Evolutionary conservation across 176 grass and related monocot genomes (phyloP).

Genomic region (Tillandsia fasciculata): DNA sequence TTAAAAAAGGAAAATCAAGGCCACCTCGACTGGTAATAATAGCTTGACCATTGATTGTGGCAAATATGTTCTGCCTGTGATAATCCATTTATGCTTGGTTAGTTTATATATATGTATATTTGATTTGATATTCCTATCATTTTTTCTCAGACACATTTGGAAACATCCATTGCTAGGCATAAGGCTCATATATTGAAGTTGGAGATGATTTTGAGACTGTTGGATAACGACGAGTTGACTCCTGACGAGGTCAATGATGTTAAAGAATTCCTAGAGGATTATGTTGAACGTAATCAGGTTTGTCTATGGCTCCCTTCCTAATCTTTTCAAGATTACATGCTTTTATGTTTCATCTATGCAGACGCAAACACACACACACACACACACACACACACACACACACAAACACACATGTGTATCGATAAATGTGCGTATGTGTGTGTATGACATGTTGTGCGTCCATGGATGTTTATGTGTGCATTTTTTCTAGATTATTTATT

Average conservation of each 20-base stretch:
- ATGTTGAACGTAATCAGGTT: conserved; percentile 97
- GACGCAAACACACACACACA: too few species aligned
- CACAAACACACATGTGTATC: too few species aligned
- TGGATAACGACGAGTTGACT: conserved; percentile 98
- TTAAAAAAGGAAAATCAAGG: conserved; percentile 90
- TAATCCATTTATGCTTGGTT: conserved; percentile 1
- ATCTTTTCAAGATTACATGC: too few species aligned
- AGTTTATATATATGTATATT: conserved; percentile 6
- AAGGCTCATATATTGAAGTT: conserved; percentile 97
- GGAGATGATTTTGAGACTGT: conserved; percentile 92
- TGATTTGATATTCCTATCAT: conserved; percentile 14
- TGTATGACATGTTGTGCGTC: too few species aligned
- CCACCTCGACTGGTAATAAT: conserved; percentile 75
- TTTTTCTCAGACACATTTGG: conserved; percentile 78
- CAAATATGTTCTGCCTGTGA: conserved; percentile 11
- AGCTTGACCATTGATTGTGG: conserved; percentile 10
- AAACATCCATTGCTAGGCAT: conserved; percentile 82
- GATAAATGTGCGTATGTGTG: too few species aligned
- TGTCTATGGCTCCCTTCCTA: too few species aligned
- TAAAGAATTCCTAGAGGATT: conserved; percentile 96
- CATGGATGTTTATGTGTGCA: too few species aligned
- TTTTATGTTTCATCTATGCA: too few species aligned
- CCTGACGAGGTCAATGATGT: conserved; percentile 98
- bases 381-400: too few species aligned
- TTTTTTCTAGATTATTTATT: too few species aligned